Conservation (phyloP, 2,329 filamentous ascomycete genomes). For the Dryadomyces sulphureus region DNA sequence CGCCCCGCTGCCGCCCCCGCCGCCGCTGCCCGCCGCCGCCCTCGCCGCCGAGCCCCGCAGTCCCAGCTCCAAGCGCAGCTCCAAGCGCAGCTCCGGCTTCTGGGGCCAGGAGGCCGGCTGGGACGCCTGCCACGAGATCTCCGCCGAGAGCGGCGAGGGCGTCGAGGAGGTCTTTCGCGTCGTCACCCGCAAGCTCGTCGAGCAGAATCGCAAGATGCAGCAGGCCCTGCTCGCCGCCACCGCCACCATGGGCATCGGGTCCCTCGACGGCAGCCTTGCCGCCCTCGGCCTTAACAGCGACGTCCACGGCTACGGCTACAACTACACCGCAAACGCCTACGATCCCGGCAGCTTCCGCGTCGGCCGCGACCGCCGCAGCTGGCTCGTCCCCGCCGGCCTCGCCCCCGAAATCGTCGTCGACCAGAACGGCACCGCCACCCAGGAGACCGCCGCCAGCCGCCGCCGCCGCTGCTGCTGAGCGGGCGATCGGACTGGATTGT, state of each 20-base stretch:
- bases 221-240: constrained; percentile 42
- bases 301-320: constrained; percentile 1
- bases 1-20: constrained; percentile 12
- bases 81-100: constrained; percentile 57
- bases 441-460: background rate
- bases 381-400: constrained; percentile 41
- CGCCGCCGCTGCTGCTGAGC: constrained; percentile 9
- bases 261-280: constrained; percentile 4
- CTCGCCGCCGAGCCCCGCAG: constrained; percentile 35
- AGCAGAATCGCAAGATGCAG: constrained; percentile 49
- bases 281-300: background rate
- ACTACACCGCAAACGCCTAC: constrained; percentile 18
- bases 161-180: constrained; percentile 90
- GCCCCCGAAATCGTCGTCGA: constrained; percentile 35
- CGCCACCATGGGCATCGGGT: constrained; percentile 28
- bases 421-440: constrained; percentile 16
- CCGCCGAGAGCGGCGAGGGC: constrained; percentile 82
- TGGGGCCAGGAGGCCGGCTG: constrained; percentile 91
- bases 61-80: constrained; percentile 47
- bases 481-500: background rate
- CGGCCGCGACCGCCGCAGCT: constrained; percentile 41
- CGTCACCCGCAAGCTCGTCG: constrained; percentile 46
- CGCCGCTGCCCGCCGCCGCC: background rate
- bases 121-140: constrained; percentile 96
- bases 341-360: constrained; percentile 39